Evolutionary conservation across 2,329 filamentous ascomycete genomes (phyloP).

Genomic region (Ophiocordyceps camponoti-saundersi): DNA sequence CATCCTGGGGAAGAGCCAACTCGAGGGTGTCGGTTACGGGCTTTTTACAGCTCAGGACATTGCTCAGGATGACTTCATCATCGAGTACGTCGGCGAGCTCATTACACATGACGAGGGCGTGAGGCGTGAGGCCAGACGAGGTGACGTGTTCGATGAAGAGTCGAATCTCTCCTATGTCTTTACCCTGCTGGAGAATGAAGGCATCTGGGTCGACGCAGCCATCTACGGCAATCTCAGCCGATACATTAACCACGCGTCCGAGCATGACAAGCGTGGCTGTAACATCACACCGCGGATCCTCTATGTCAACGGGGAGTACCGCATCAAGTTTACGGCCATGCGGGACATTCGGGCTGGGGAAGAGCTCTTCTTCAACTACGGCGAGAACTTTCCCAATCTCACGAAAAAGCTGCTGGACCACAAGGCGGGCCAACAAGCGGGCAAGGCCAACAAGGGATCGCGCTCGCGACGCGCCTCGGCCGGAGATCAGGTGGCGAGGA

Average conservation of each 20-base stretch:
- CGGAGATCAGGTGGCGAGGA: constrained; percentile 7
- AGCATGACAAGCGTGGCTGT: constrained; percentile 32
- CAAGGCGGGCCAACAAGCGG: constrained; percentile 15
- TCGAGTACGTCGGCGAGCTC: constrained; percentile 68
- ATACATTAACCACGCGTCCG: constrained; percentile 64
- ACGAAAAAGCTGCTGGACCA: constrained; percentile 25
- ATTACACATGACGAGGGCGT: constrained; percentile 55
- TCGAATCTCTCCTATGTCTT: constrained; percentile 49
- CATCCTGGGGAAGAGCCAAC: constrained; percentile 51
- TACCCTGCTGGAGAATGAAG: constrained; percentile 40
- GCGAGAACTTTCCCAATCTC: constrained; percentile 47
- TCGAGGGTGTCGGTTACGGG: constrained; percentile 55
- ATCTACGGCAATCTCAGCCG: constrained; percentile 65
- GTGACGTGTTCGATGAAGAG: constrained; percentile 41
- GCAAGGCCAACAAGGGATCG: constrained; percentile 8
- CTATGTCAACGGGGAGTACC: constrained; percentile 58
- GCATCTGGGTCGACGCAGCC: constrained; percentile 56
- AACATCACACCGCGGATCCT: constrained; percentile 48
- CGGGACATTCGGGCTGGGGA: constrained; percentile 53
- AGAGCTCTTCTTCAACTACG: constrained; percentile 72
- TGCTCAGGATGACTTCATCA: constrained; percentile 52
- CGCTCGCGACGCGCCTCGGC: constrained; percentile 6
- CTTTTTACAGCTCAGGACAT: constrained; percentile 56
- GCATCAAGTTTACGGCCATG: constrained; percentile 57
- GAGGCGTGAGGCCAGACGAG: constrained; percentile 44